Evolutionary conservation across 2,329 filamentous ascomycete species (phyloP), one percentile per base, ranked within the genome.

Genomic region (Dactylellina leptospora): DNA sequence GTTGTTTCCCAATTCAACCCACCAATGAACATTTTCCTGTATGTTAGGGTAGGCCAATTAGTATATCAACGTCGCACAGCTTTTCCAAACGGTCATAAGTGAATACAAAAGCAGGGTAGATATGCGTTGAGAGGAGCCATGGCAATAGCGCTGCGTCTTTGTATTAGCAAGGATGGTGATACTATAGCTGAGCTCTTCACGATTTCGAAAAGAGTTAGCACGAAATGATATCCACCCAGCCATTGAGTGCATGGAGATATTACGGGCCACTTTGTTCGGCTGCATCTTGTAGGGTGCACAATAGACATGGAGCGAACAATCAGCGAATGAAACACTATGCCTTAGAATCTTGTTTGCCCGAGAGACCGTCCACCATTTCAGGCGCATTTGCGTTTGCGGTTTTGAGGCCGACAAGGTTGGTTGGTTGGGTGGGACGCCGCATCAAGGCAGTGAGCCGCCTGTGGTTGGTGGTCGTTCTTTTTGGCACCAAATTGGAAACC

Each of bases 21-120:
- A 77, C 95, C 95, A 81, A 99, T 99, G 78, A 99, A 99, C 95
- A 99, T 99, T 84, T 99, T 99, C 78, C 95, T 99, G 82, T 78
- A 77, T 69, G 79, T 75, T 77, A 76, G 72, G 23, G n/a, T n/a
- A n/a, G n/a, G n/a, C n/a, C n/a, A n/a, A n/a, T n/a, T n/a, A n/a
- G n/a, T n/a, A n/a, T n/a, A n/a, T n/a, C 16, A 42, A 42, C 16
- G 28, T 55, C 66, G 69, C 64, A 50, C 13, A n/a, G 18, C 36
- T 40, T 40, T 40, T 40, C 13, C 51, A 11, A 27, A 45, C 25
- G n/a, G 20, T 38, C 50, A 42, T 51, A 48, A 56, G 30, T 8
- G 28, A 54, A 60, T 44, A 69, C 40, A 40, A 30, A 22, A 44
- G 56, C 40, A 63, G 1, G 23, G 4, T 33, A 28, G 38, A 36